Conservation (phyloP, 805 yeast species). For the Candida incommunis region DNA sequence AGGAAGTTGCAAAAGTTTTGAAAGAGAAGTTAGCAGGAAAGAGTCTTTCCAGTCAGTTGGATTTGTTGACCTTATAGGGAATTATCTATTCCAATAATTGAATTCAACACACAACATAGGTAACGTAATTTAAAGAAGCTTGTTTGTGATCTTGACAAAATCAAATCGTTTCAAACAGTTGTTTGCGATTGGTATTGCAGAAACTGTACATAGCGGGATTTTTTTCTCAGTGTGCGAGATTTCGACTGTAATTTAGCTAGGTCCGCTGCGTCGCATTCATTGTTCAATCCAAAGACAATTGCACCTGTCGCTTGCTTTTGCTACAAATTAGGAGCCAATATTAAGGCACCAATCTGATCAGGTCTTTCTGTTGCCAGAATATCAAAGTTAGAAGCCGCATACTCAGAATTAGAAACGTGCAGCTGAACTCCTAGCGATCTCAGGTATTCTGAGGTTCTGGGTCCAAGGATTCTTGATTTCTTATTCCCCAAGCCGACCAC, state of each 20-base stretch:
- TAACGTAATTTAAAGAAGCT: too few relatives aligned
- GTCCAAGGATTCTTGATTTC: constrained; percentile 47
- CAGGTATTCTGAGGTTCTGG: constrained; percentile 35
- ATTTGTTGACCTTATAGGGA: not conserved
- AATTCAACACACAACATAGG: not conserved
- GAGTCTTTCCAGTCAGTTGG: not conserved
- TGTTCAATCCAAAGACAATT: too few relatives aligned
- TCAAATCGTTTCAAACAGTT: too few relatives aligned
- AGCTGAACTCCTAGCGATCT: constrained; percentile 51
- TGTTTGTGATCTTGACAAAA: too few relatives aligned
- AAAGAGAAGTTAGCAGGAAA: constrained; percentile 31
- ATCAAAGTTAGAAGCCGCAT: constrained; percentile 60
- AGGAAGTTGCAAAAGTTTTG: constrained; percentile 40
- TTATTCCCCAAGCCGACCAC: constrained; percentile 55
- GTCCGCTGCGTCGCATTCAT: too few relatives aligned
- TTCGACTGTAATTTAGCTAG: too few relatives aligned
- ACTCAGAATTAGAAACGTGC: constrained; percentile 48
- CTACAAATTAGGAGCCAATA: constrained; percentile 53
- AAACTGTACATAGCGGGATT: too few relatives aligned
- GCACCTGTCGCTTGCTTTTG: too few relatives aligned
- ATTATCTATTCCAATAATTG: not conserved
- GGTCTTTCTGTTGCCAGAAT: constrained; percentile 71
- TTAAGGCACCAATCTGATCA: constrained; percentile 52
- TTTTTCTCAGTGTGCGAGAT: too few relatives aligned
- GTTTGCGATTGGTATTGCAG: too few relatives aligned